These are phyloP conservation scores for Spinacia oleracea DNA, from an alignment of 179 eudicot genomes.

Conservation along the genomic window DNA sequence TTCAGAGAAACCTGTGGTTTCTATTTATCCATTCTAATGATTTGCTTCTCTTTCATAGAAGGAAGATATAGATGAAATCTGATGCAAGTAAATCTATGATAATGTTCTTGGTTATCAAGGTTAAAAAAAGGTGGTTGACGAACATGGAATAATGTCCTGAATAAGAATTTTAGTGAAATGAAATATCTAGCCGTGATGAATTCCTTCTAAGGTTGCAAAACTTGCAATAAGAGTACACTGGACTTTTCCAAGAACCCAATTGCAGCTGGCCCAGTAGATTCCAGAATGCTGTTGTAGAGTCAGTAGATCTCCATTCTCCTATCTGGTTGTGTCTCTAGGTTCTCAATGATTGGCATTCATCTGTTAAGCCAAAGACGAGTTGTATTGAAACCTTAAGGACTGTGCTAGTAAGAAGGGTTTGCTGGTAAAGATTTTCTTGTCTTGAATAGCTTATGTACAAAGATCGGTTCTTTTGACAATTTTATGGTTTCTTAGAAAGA, in stretches of 20 bases:
- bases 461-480: background rate
- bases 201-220: background rate
- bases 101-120: background rate
- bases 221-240: background rate
- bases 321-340: background rate
- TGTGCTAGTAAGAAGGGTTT: background rate
- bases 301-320: background rate
- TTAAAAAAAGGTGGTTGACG: background rate
- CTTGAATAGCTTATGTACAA: background rate
- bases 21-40: background rate
- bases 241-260: background rate
- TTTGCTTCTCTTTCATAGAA: background rate
- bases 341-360: background rate
- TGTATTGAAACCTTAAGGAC: background rate
- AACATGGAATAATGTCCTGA: background rate
- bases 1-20: background rate
- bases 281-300: background rate
- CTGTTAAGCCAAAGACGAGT: background rate
- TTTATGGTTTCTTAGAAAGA: background rate
- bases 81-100: background rate
- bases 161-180: background rate
- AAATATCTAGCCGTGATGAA: background rate
- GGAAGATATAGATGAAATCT: background rate
- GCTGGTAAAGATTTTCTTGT: background rate
- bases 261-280: background rate